Evolutionary conservation across 2,329 filamentous ascomycete genomes (phyloP).

Genomic region (Lasiodiplodia hormozganensis): DNA sequence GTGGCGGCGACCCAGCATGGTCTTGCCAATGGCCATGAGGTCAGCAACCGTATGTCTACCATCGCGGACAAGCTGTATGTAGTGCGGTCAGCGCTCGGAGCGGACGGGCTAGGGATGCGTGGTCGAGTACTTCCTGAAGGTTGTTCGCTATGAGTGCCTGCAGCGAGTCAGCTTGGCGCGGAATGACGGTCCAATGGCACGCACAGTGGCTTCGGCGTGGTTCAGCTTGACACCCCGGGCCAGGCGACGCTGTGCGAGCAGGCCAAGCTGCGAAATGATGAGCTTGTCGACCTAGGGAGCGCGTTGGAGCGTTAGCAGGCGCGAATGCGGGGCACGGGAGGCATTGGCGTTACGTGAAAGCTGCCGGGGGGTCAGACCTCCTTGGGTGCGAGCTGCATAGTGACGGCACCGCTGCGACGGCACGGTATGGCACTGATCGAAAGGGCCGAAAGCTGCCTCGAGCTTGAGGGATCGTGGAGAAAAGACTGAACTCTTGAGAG

Average conservation of each 20-base stretch:
- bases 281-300: conserved; percentile 86
- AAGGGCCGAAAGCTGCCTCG: conserved; percentile 23
- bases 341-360: conserved; percentile 10
- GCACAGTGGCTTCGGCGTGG: conserved; percentile 83
- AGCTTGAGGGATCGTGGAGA: conserved; percentile 11
- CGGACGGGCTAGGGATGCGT: not conserved
- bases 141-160: conserved; percentile 85
- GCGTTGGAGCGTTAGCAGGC: conserved; percentile 4
- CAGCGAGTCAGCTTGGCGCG: conserved; percentile 39
- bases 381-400: conserved; percentile 29
- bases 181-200: conserved; percentile 32
- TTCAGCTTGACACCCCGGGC: conserved; percentile 89
- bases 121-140: conserved; percentile 74
- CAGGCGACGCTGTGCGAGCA: conserved; percentile 84
- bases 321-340: not conserved
- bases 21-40: conserved; percentile 89
- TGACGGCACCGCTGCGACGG: conserved; percentile 19
- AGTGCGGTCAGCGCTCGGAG: conserved; percentile 3
- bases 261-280: conserved; percentile 85
- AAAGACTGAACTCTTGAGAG: not conserved
- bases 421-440: conserved; percentile 7
- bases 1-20: conserved; percentile 91
- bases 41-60: conserved; percentile 89
- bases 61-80: conserved; percentile 83
- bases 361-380: conserved; percentile 20